Evolutionary conservation across 2,329 filamentous ascomycete species (phyloP), one percentile per base, ranked within the genome.

Genomic region (Stagonosporopsis rhizophila): DNA sequence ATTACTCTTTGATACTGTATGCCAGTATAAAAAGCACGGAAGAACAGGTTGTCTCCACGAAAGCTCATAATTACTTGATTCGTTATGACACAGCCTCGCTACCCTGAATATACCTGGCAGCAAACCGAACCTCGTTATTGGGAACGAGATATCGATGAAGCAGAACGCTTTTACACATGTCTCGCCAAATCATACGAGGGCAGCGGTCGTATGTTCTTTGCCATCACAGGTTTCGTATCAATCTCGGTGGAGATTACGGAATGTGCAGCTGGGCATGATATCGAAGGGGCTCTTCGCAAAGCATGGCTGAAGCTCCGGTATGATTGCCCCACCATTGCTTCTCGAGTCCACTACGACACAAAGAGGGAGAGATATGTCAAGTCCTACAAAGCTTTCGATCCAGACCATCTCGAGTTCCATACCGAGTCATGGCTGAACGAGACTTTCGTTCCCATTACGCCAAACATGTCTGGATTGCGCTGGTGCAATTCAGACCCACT

Each of bases 191-290:
- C 66, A 0, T 79, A 75, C 35, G 65, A 75, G 22, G 76, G 67
- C 1, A 79, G 68, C 27, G 76, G 76, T 0, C 75, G 77, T 1
- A 75, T 70, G 48, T 78, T 74, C 57, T 81, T 80, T 45, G 74
- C 74, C 2, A 79, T 82, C 4, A 79, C 79, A 0, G 78, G 75
- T 0, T 74, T 75, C 17, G 40, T 79, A 1, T 76, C 76, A 23
- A 9, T 53, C 25, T 34, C 50, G 2, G 35, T 53, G 27, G 35
- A 53, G 3, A 25, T 41, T 28, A 34, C 42, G 4, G 20, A 54
- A 6, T 39, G 28, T 15, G 32, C 30, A 27, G 23, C 37, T 20
- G 40, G n/a, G 5, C 41, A 30, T 0, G 28, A 59, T 1, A 50
- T 78, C 6, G 66, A 75, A 9, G 50, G 69, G 6, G 74, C 75